Conservation (phyloP, 768 basidiomycete genomes). For the Boletus rufocinnamomeus region DNA sequence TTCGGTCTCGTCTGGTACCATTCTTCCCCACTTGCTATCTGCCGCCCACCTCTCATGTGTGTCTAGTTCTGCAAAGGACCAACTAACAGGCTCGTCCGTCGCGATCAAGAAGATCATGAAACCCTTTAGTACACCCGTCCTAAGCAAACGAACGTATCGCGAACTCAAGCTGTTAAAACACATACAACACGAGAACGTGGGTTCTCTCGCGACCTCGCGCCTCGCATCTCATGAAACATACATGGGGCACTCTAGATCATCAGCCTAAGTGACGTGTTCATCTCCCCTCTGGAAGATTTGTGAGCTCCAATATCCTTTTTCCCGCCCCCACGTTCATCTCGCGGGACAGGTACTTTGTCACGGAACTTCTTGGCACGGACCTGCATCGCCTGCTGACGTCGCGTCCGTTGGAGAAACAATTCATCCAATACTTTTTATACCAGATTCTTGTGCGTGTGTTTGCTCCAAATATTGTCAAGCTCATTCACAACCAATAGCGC, state of each 20-base stretch:
- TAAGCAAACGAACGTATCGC: constrained; percentile 95
- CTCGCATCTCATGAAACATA: constrained; percentile 9
- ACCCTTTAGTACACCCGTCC: constrained; percentile 97
- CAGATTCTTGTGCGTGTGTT: constrained; percentile 81
- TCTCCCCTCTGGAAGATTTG: constrained; percentile 99
- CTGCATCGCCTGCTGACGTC: constrained; percentile 96
- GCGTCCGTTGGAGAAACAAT: constrained; percentile 97
- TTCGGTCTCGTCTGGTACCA: constrained; percentile 96
- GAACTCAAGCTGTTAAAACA: constrained; percentile 98
- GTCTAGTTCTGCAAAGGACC: constrained; percentile 87
- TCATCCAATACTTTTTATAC: constrained; percentile 99
- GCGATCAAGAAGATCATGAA: constrained; percentile 99
- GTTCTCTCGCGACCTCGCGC: constrained; percentile 29
- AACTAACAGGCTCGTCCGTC: constrained; percentile 89
- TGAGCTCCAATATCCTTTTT: constrained; percentile 41
- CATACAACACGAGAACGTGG: constrained; percentile 95
- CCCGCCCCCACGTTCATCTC: constrained; percentile 1
- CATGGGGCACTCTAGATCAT: constrained; percentile 68
- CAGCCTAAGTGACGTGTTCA: constrained; percentile 98
- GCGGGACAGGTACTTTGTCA: constrained; percentile 88
- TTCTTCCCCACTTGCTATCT: not conserved
- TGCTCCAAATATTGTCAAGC: not conserved
- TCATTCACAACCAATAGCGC: constrained; percentile 52
- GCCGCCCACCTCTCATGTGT: constrained; percentile 13
- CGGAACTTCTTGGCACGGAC: constrained; percentile 97